Base-by-base conservation (phyloP, 352 stramenopile genomes). In the Phytopythium boreale region DNA sequence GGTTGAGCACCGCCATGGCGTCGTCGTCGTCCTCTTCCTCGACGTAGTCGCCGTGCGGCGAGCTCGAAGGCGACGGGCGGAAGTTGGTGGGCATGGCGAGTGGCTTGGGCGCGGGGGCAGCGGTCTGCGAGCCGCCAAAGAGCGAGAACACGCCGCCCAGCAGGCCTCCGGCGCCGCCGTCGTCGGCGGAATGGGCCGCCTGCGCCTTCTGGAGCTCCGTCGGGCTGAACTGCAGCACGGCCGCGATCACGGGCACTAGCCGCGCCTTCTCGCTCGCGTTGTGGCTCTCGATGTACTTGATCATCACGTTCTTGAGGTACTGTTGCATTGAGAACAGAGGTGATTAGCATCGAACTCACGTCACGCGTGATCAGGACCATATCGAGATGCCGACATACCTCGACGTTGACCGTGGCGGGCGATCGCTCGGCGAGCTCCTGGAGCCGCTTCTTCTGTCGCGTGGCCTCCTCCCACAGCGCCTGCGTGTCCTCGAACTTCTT, bases 271-370 rank as follows among this genome's bases (percentile, higher is more conserved):
- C 84, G 37, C 70, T 85, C 22, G 79, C 64, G 24, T 90, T 88
- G 72, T 87, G 79, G 56, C 79, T 91, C 57, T 79, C 72, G 27
- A 95, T 87, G 75, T 90, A 95, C 75, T 95, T 95, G 63, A 95
- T 83, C 44, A 95, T 71, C 11, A 95, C 79, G 36, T 95, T 95
- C 63, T 91, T 93, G 41, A 95, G 56, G 61, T 95, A 95, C 86
- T 93, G 57, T 37, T n/a, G 19, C 26, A 17, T n/a, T 27, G 19
- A 67, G 51, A 14, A 39, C 10, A 7, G 2, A 15, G 34, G 10
- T 15, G 34, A 14, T 39, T 39, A 39, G 34, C 49, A 41, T 11
- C 19, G 14, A n/a, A 37, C 2, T 12, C 34, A 8, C 12, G 4
- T 26, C 22, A 46, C 26, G 47, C 19, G 43, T 20, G 8, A 41